These are phyloP conservation scores for Trichophyton schoenleinii DNA, from an alignment of 2,329 filamentous ascomycete species.

Conservation along the genomic window DNA sequence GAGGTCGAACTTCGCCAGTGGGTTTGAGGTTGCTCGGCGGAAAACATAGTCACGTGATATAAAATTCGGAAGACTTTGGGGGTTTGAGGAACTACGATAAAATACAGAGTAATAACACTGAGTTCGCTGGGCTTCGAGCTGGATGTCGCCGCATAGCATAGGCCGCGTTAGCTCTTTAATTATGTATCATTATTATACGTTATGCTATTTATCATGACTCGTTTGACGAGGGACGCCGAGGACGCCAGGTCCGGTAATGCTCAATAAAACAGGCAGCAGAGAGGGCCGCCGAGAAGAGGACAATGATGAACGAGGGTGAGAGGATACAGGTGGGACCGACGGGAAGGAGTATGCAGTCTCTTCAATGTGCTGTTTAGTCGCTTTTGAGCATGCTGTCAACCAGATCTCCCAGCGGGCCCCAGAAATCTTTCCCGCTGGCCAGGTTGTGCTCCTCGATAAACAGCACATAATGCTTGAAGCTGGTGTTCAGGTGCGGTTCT, in stretches of 20 bases:
- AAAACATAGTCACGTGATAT: neutral
- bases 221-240: neutral
- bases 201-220: slow-evolving; percentile 1
- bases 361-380: slow-evolving; percentile 43
- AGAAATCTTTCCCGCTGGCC: slow-evolving; percentile 90
- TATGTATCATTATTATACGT: slow-evolving; percentile 3
- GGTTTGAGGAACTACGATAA: neutral
- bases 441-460: slow-evolving; percentile 95
- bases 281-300: neutral
- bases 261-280: neutral
- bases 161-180: neutral
- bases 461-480: slow-evolving; percentile 98
- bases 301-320: neutral
- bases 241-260: neutral
- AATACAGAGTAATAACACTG: neutral
- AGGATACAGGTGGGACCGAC: neutral
- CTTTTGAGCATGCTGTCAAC: slow-evolving; percentile 97
- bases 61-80: neutral
- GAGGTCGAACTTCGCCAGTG: neutral
- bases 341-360: neutral
- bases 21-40: neutral
- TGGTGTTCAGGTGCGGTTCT: slow-evolving; percentile 95
- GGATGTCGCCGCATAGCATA: neutral
- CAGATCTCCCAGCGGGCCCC: slow-evolving; percentile 86
- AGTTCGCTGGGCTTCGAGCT: neutral